Percentiles rank a stretch among this genome's conserved stretches.
Conservation (phyloP, 169 alveolate genomes). For the Eimeria necatrix region DNA sequence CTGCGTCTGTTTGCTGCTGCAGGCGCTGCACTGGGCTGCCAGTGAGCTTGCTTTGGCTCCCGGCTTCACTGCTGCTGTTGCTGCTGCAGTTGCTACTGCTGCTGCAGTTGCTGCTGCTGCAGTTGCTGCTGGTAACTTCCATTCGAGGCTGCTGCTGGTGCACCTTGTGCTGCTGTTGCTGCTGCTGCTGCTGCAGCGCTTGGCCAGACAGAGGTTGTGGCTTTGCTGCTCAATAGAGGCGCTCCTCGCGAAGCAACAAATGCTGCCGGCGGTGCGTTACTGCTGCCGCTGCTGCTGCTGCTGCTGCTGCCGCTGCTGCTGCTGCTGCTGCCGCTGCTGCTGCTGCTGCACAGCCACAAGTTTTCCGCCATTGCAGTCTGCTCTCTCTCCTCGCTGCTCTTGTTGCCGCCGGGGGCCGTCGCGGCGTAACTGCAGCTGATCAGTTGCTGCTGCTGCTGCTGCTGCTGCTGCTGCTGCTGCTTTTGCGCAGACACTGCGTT, state of each 20-base stretch:
- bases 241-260: conserved; percentile 56
- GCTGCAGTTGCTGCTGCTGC: too few species aligned
- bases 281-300: conserved; percentile 1
- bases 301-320: conserved; percentile 12
- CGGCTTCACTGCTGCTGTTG: neutral
- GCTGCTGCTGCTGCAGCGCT: conserved; percentile 35
- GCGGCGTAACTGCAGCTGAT: neutral
- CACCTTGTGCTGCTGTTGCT: too few species aligned
- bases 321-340: conserved; percentile 1
- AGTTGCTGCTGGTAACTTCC: neutral
- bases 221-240: conserved; percentile 42
- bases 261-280: conserved; percentile 25
- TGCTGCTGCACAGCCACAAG: neutral
- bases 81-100: too few species aligned
- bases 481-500: conserved; percentile 33
- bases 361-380: neutral
- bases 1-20: conserved; percentile 5
- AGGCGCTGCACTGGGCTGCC: neutral
- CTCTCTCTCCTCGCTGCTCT: neutral
- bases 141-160: neutral
- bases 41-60: neutral
- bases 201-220: conserved; percentile 37
- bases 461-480: neutral
- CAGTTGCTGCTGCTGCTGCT: neutral
- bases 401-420: neutral